Conservation (phyloP, 1,284 basidiomycete genomes). For the Cutaneotrichosporon mucoides region DNA sequence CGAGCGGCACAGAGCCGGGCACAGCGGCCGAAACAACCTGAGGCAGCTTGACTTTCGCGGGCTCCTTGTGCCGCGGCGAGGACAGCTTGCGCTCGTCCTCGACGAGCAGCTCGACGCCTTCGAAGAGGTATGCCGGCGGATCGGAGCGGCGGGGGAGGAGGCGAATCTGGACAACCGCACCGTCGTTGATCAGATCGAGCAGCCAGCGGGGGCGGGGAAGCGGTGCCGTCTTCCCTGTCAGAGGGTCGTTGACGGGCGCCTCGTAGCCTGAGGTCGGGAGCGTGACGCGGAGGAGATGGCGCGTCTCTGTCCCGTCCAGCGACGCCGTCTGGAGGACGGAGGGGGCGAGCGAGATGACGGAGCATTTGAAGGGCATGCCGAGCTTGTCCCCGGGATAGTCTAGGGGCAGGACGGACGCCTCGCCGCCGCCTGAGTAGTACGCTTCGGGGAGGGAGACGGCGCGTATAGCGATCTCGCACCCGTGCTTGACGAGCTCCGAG, state of each 20-base stretch:
- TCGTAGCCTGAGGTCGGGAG: slow-evolving; percentile 78
- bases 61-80: slow-evolving; percentile 39
- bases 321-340: slow-evolving; percentile 69
- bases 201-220: slow-evolving; percentile 72
- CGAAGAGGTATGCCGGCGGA: slow-evolving; percentile 52
- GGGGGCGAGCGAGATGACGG: slow-evolving; percentile 61
- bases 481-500: slow-evolving; percentile 26
- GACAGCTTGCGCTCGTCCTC: slow-evolving; percentile 64
- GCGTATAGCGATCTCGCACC: slow-evolving; percentile 35
- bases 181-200: slow-evolving; percentile 62
- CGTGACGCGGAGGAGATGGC: slow-evolving; percentile 69
- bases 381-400: slow-evolving; percentile 25
- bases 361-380: slow-evolving; percentile 42
- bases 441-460: slow-evolving; percentile 39
- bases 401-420: slow-evolving; percentile 23
- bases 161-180: slow-evolving; percentile 61
- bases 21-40: slow-evolving; percentile 28
- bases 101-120: slow-evolving; percentile 57
- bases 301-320: slow-evolving; percentile 50
- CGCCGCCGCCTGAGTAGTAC: slow-evolving; percentile 13
- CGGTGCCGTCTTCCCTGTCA: slow-evolving; percentile 65
- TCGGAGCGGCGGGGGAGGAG: slow-evolving; percentile 51
- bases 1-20: slow-evolving; percentile 19
- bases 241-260: slow-evolving; percentile 68
- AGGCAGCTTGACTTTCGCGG: slow-evolving; percentile 22